Conservation (phyloP, 208 protist species). For the Wallacemonas collosoma region DNA sequence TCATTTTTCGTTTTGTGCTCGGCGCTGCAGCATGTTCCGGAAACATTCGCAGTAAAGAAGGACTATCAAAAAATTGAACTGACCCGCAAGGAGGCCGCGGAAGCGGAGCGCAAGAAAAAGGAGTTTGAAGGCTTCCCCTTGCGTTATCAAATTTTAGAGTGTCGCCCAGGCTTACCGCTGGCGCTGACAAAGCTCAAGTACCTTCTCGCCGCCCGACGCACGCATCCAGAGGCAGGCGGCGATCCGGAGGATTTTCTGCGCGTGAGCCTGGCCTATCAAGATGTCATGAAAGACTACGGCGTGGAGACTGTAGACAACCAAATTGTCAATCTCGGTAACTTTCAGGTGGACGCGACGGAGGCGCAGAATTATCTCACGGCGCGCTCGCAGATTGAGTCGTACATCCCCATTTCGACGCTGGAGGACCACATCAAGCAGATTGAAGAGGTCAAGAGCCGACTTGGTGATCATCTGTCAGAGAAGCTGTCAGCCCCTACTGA, state of each 20-base stretch:
- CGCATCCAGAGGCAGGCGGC: constrained; percentile 83
- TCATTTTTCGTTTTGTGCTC: constrained; percentile 38
- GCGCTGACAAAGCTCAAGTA: constrained; percentile 85
- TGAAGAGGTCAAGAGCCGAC: constrained; percentile 64
- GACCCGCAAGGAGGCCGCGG: constrained; percentile 41
- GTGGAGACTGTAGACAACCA: constrained; percentile 85
- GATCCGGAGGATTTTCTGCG: constrained; percentile 75
- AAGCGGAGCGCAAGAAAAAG: constrained; percentile 49
- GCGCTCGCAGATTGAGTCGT: constrained; percentile 64
- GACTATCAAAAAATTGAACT: constrained; percentile 73
- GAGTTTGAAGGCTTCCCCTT: constrained; percentile 70
- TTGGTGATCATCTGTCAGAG: constrained; percentile 67
- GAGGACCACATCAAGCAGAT: constrained; percentile 82
- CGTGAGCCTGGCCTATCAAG: constrained; percentile 82
- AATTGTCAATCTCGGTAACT: constrained; percentile 86
- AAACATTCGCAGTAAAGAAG: constrained; percentile 45
- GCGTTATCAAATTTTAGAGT: constrained; percentile 81
- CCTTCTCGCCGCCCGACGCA: constrained; percentile 70
- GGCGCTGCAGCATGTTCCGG: constrained; percentile 49
- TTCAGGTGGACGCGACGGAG: constrained; percentile 70
- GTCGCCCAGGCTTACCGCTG: constrained; percentile 68
- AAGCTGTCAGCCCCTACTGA: constrained; percentile 65
- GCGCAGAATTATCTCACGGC: constrained; percentile 81
- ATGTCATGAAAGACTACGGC: constrained; percentile 88
- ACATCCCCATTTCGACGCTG: constrained; percentile 82